Conservation (phyloP, 805 yeast species). For the Phaffomyces thermotolerans region DNA sequence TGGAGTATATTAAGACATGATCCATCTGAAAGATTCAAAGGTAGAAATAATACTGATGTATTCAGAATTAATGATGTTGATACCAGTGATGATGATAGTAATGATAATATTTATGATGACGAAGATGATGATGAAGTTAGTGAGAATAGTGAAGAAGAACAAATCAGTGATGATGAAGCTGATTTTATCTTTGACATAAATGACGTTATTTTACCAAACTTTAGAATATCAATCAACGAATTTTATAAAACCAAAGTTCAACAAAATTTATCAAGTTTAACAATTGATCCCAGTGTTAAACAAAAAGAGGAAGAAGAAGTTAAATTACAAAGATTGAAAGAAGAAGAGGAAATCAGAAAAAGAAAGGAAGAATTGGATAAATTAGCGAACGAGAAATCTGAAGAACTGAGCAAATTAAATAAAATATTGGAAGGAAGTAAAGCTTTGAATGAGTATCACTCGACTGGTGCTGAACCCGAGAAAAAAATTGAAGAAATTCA, state of each 20-base stretch:
- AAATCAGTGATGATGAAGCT: conserved; percentile 45
- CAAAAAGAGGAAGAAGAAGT: background rate
- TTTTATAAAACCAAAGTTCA: conserved; percentile 14
- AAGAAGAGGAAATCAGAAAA: conserved; percentile 2
- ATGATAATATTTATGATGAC: conserved; percentile 12
- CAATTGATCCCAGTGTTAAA: background rate
- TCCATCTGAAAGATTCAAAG: conserved; percentile 56
- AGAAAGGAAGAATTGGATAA: conserved; percentile 7
- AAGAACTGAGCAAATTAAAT: conserved; percentile 38
- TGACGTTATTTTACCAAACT: conserved; percentile 26
- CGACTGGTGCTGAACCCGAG: conserved; percentile 29
- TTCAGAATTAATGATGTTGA: conserved; percentile 11
- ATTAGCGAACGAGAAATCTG: conserved; percentile 4
- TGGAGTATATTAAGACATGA: conserved; percentile 69
- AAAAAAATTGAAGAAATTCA: conserved; percentile 25
- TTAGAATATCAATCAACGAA: conserved; percentile 28
- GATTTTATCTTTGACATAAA: conserved; percentile 29
- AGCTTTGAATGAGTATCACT: conserved; percentile 50
- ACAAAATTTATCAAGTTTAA: conserved; percentile 6
- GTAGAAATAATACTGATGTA: conserved; percentile 7
- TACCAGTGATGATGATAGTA: conserved; percentile 17
- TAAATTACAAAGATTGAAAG: background rate
- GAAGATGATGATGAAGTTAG: conserved; percentile 19
- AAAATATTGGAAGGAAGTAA: conserved; percentile 52
- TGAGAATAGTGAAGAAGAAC: conserved; percentile 44